phyloP scores from a whole-genome alignment of 371 early-diverging fungal genomes.

The Syncephalastrum sp. region DNA sequence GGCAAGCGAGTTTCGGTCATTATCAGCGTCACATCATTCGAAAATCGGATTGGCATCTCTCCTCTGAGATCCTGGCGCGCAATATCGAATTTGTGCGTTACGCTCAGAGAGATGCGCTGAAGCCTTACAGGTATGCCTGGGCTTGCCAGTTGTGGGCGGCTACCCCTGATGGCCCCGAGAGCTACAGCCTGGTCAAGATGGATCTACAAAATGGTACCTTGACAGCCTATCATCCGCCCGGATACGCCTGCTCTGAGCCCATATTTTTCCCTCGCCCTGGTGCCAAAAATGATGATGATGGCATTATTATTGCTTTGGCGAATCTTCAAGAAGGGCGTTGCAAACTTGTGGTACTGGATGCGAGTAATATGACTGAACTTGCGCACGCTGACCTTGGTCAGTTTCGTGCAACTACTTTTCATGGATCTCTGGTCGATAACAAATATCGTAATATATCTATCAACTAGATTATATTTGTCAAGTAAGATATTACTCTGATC shows the following conservation, averaged over 20 bases:
- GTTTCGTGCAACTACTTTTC: conserved; percentile 52
- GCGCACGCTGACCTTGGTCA: conserved; percentile 47
- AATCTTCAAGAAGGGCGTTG: conserved; percentile 35
- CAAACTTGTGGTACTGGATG: conserved; percentile 58
- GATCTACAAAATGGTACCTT: conserved; percentile 25
- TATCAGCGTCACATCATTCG: conserved; percentile 18
- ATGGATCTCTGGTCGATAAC: conserved; percentile 47
- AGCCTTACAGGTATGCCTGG: conserved; percentile 38
- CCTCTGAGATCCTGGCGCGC: conserved; percentile 11
- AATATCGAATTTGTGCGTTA: conserved; percentile 54
- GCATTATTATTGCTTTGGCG: conserved; percentile 54
- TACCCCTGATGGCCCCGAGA: conserved; percentile 18
- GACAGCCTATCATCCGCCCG: conserved; percentile 20
- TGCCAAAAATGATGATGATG: conserved; percentile 55
- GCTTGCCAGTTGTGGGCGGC: conserved; percentile 7
- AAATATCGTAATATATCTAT: conserved; percentile 31
- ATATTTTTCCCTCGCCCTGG: conserved; percentile 59
- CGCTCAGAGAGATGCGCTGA: conserved; percentile 10
- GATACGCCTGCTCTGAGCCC: conserved; percentile 61
- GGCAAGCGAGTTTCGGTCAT: conserved; percentile 31
- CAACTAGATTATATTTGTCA: conserved; percentile 9
- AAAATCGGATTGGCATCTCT: conserved; percentile 4
- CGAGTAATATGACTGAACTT: conserved; percentile 49
- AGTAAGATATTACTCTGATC: too few species aligned
- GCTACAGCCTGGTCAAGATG: conserved; percentile 40